Percentiles rank a stretch among this genome's conserved stretches.
phyloP scores from a whole-genome alignment of 345 rosid species.

The Camelina neglecta region DNA sequence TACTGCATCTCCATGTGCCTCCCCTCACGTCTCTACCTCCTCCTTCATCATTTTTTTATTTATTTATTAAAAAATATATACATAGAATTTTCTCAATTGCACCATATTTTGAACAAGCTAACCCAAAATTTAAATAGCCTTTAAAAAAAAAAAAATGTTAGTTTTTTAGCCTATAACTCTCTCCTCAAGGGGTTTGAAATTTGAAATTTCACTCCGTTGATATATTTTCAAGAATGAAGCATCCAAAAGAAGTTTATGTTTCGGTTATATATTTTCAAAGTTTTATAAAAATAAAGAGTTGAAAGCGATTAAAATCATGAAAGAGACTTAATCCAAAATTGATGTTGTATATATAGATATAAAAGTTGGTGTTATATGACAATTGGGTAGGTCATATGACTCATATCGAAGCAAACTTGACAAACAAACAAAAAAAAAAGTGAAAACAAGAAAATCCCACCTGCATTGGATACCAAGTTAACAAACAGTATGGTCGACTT shows the following conservation, averaged over 20 bases:
- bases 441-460: constrained; percentile 15
- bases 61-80: not conserved
- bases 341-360: not conserved
- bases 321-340: constrained; percentile 1
- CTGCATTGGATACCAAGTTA: constrained; percentile 43
- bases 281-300: not conserved
- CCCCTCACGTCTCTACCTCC: constrained; percentile 43
- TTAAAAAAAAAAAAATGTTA: too few relatives aligned
- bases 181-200: too few relatives aligned
- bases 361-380: constrained; percentile 27
- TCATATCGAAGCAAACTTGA: constrained; percentile 2
- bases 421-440: not conserved
- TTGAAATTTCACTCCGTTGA: not conserved
- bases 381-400: constrained; percentile 25
- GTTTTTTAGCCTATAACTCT: not conserved
- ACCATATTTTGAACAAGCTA: constrained; percentile 11
- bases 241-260: not conserved
- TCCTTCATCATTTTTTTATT: not conserved
- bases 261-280: not conserved
- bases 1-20: constrained; percentile 49
- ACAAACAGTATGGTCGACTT: constrained; percentile 47
- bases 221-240: not conserved
- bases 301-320: not conserved
- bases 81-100: not conserved
- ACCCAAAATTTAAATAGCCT: not conserved